Conservation (phyloP, 2,329 filamentous ascomycete genomes). For the Cercospora berteroae region DNA sequence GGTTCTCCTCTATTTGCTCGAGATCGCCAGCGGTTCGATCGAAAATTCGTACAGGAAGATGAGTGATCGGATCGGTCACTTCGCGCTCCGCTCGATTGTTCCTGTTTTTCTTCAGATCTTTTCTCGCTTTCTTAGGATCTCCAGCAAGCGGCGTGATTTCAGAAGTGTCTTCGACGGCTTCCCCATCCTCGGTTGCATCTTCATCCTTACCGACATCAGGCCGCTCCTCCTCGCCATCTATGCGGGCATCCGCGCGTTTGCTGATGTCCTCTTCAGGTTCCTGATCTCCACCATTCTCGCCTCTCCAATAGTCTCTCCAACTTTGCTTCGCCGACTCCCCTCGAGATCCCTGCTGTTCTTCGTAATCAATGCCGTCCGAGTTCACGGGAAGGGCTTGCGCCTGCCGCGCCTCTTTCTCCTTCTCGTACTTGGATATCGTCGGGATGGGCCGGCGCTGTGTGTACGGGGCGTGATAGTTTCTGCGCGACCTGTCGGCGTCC, state of each 20-base stretch:
- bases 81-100: slow-evolving; percentile 53
- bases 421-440: slow-evolving; percentile 47
- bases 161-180: slow-evolving; percentile 44
- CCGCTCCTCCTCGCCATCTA: slow-evolving; percentile 11
- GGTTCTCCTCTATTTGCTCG: slow-evolving; percentile 48
- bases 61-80: slow-evolving; percentile 71
- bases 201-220: slow-evolving; percentile 13
- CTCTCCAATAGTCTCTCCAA: slow-evolving; percentile 29
- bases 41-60: slow-evolving; percentile 65
- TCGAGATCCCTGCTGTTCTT: slow-evolving; percentile 30
- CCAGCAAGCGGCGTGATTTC: slow-evolving; percentile 39
- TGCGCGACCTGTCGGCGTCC: slow-evolving; percentile 43
- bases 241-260: slow-evolving; percentile 13
- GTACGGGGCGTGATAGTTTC: slow-evolving; percentile 45
- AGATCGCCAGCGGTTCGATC: slow-evolving; percentile 66
- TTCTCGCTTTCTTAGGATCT: slow-evolving; percentile 49
- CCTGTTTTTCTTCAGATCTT: slow-evolving; percentile 50
- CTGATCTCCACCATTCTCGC: slow-evolving; percentile 20
- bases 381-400: slow-evolving; percentile 33
- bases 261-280: slow-evolving; percentile 14
- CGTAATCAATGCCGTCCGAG: slow-evolving; percentile 31
- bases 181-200: slow-evolving; percentile 22
- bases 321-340: slow-evolving; percentile 38
- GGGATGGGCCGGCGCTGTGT: slow-evolving; percentile 47
- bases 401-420: slow-evolving; percentile 46